Base-by-base conservation (phyloP, 345 rosid genomes). In the Rhodamnia rubescens region DNA sequence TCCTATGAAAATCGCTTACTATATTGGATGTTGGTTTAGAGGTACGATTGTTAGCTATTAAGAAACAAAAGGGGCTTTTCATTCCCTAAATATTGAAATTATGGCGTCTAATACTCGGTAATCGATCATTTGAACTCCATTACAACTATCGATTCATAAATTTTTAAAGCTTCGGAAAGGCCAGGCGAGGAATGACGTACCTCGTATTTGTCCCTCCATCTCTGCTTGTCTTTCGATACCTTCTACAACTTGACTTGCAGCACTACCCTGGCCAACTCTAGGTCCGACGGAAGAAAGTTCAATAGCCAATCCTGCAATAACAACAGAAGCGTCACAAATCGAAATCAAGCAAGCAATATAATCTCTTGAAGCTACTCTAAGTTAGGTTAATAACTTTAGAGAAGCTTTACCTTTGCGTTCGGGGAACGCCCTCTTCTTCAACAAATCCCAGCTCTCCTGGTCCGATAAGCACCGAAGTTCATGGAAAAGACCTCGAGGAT, bases 371-470 rank as follows among this genome's bases (percentile, higher is more conserved):
- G 18, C 47, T 18, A 36, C 15, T 16, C 18, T 29, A 54, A 36
- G 40, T 3, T 47, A 24, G 14, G 53, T 5, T 2, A 53, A 21
- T 21, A 29, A 53, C 11, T 0, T 42, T 5, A 2, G 4, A 10
- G 78, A 87, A 89, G 91, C 92, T 81, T 82, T 54, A 88, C 87
- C 49, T 36, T 85, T 87, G 32, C 27, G 74, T 84, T 85, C 40
- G 7, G 78, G 80, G 82, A 92, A 91, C 4, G 85, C 93, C 82
- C 84, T 92, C 89, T 56, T 87, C 56, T n/a, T 90, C 13, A 93
- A 85, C 87, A 91, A 26, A 40, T 85, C 90, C 92, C 92, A 91
- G 49, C 94, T 91, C 82, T 92, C 88, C 51, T 88, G 29, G 26
- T 82, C 55, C 8, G 84, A 85, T 75, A 92, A 82, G 50, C 82